Evolutionary conservation across 2,329 filamentous ascomycete genomes (phyloP), one percentile per base, ranked within the genome.

Genomic region (Chrysoporthe cubensis): DNA sequence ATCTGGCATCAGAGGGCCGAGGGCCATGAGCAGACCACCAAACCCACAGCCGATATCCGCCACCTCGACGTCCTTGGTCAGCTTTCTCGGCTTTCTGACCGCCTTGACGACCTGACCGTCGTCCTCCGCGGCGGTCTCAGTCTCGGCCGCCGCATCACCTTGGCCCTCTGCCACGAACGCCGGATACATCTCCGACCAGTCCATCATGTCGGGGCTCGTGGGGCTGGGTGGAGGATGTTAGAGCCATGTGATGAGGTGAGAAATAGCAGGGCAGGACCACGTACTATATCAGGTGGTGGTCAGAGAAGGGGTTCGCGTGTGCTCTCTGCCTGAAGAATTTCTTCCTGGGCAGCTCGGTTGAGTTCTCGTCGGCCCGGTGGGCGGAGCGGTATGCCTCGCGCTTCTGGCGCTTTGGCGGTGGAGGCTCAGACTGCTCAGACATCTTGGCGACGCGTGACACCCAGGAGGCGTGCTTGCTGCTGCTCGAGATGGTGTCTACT

Each of bases 11-110:
- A 90, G 83, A 0, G 94, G 93, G 14, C 92, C 90, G 59, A 99
- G 85, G 6, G 93, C 94, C 71, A 98, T 91, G 3, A 97, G 85
- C 66, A 99, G 83, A 7, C 96, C 96, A 59, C 96, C 96, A 78
- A 97, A 99, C 5, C 96, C 96, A 78, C 96, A 99, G 37, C 96
- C 96, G 76, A 99, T 97, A 80, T 99, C 96, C 71, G 95, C 94
- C 58, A 99, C 89, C 77, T 97, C 94, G 59, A 99, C 90, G 69
- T 93, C 85, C 77, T 91, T 90, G 44, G 81, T 83, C 70, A 91
- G 79, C 46, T 73, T 76, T 74, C 78, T 77, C 69, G 76, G 71
- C 32, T 70, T 66, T 71, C 70, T 70, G 69, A 72, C 62, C 60
- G 50, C 52, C 70, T 66, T 62, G 52, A 66, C 63, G 40, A 48